phyloP scores from a whole-genome alignment of 768 basidiomycete species.

The Mycena alexandri region DNA sequence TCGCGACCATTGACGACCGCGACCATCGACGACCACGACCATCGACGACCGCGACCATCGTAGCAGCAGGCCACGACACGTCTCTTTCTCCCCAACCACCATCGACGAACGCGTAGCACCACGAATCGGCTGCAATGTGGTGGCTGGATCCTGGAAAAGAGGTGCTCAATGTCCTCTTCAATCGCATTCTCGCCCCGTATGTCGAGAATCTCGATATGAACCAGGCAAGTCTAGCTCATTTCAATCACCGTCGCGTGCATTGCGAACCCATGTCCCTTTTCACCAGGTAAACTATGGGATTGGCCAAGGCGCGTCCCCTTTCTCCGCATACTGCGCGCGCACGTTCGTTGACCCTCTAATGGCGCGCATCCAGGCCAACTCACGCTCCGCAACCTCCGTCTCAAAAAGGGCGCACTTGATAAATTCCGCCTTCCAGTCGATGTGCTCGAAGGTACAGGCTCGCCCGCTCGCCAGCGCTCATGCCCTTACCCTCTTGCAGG shows the following conservation, averaged over 20 bases:
- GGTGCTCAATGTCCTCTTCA: slow-evolving; percentile 70
- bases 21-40: too few relatives aligned
- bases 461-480: slow-evolving; percentile 6
- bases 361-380: slow-evolving; percentile 68
- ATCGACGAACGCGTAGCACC: too few relatives aligned
- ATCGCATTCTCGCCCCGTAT: slow-evolving; percentile 93
- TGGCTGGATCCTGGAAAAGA: slow-evolving; percentile 91
- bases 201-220: slow-evolving; percentile 96
- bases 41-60: too few relatives aligned
- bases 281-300: slow-evolving; percentile 90
- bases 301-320: slow-evolving; percentile 71
- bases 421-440: slow-evolving; percentile 96
- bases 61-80: too few relatives aligned
- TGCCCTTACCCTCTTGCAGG: slow-evolving; percentile 57
- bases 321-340: neutral
- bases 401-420: slow-evolving; percentile 95
- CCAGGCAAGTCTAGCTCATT: slow-evolving; percentile 43
- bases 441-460: slow-evolving; percentile 83
- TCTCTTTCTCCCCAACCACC: too few relatives aligned
- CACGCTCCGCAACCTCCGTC: slow-evolving; percentile 81
- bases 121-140: too few relatives aligned
- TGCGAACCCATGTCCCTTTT: too few relatives aligned
- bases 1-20: too few relatives aligned
- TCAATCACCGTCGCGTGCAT: too few relatives aligned
- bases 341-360: slow-evolving; percentile 25